These are phyloP conservation scores for Kwoniella mangroviensis DNA, from an alignment of 768 basidiomycete species.

Conservation along the genomic window DNA sequence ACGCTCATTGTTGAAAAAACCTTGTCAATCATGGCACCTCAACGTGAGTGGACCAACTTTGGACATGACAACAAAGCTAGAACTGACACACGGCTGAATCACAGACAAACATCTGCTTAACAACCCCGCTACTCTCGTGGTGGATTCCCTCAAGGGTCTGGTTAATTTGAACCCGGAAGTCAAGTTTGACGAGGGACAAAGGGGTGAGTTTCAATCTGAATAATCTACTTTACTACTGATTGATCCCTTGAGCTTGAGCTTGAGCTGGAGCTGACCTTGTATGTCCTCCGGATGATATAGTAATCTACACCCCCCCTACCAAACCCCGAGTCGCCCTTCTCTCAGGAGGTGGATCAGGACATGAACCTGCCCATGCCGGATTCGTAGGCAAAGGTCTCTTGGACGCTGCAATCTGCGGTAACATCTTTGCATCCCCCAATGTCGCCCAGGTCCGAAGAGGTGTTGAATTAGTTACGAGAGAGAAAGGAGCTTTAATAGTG, in stretches of 20 bases:
- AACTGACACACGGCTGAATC: neutral
- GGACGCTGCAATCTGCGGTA: slow-evolving; percentile 82
- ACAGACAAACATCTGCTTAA: slow-evolving; percentile 78
- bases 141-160: slow-evolving; percentile 77
- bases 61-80: neutral
- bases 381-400: slow-evolving; percentile 88
- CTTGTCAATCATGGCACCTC: slow-evolving; percentile 9
- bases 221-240: neutral
- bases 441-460: slow-evolving; percentile 79
- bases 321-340: slow-evolving; percentile 66
- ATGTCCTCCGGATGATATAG: neutral
- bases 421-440: slow-evolving; percentile 87
- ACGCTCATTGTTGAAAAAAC: too few relatives aligned
- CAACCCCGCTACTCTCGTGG: slow-evolving; percentile 69
- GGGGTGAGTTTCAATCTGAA: slow-evolving; percentile 62
- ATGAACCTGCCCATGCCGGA: slow-evolving; percentile 87
- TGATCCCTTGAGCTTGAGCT: neutral
- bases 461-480: slow-evolving; percentile 67
- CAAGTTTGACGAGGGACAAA: slow-evolving; percentile 71
- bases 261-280: neutral
- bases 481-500: slow-evolving; percentile 52
- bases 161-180: slow-evolving; percentile 69
- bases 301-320: slow-evolving; percentile 27
- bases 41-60: slow-evolving; percentile 7
- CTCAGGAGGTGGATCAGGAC: slow-evolving; percentile 63